Percentiles rank a stretch among this genome's conserved stretches.
Evolutionary conservation across 306 rosid species (phyloP).

Genomic region (Luffa acutangula): DNA sequence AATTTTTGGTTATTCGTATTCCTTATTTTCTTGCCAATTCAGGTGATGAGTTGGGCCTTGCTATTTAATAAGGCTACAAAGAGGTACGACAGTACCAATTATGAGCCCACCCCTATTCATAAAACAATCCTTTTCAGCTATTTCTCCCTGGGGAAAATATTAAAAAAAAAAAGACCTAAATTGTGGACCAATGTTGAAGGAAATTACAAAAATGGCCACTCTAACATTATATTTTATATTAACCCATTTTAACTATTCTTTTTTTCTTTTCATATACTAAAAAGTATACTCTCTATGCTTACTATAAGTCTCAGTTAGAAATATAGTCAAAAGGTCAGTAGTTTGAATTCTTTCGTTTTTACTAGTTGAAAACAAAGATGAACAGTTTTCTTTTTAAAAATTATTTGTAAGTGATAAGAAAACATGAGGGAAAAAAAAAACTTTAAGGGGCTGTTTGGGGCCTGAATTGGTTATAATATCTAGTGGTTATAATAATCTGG

Average conservation of each 20-base stretch:
- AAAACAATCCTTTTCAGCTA: neutral
- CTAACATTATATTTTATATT: neutral
- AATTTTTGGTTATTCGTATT: neutral
- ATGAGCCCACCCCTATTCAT: neutral
- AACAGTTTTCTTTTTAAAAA: too few species aligned
- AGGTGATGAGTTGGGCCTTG: slow-evolving; percentile 7
- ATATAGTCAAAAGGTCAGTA: too few species aligned
- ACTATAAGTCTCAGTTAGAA: too few species aligned
- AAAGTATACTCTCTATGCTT: too few species aligned
- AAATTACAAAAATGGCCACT: neutral
- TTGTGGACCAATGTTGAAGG: neutral
- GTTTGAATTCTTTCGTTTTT: too few species aligned
- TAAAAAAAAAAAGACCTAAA: neutral
- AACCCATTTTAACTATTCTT: neutral
- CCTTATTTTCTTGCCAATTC: neutral
- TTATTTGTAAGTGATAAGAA: too few species aligned
- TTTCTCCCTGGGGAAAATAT: neutral
- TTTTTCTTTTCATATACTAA: too few species aligned
- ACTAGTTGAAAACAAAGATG: too few species aligned
- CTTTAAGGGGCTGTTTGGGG: too few species aligned
- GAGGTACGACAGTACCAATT: neutral
- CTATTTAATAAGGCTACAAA: neutral
- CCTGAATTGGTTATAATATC: too few species aligned
- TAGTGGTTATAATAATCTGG: too few species aligned
- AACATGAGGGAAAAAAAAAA: too few species aligned